phyloP scores from a whole-genome alignment of 768 basidiomycete species.

The Suillus subluteus region DNA sequence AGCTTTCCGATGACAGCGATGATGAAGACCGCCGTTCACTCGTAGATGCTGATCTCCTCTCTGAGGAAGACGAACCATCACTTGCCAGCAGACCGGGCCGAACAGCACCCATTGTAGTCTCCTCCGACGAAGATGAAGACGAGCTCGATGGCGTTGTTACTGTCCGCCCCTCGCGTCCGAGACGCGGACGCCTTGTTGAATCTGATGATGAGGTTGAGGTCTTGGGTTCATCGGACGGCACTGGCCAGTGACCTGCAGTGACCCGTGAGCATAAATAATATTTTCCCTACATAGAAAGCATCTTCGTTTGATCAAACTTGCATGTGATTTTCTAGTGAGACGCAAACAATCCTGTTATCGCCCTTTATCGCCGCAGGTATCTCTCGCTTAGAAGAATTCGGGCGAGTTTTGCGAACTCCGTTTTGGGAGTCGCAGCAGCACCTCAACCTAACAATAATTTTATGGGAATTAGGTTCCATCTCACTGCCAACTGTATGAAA shows the following conservation, averaged over 20 bases:
- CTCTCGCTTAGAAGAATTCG: neutral
- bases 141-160: slow-evolving; percentile 6
- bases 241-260: slow-evolving; percentile 8
- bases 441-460: neutral
- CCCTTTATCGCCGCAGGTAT: too few relatives aligned
- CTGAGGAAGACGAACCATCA: slow-evolving; percentile 7
- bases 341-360: too few relatives aligned
- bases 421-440: neutral
- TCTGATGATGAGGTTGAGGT: slow-evolving; percentile 26
- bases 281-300: slow-evolving; percentile 6
- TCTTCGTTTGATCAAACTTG: neutral
- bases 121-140: slow-evolving; percentile 25
- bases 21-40: slow-evolving; percentile 13
- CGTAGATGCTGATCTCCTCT: slow-evolving; percentile 11
- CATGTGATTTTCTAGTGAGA: neutral
- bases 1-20: slow-evolving; percentile 23
- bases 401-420: neutral
- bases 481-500: neutral
- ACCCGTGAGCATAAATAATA: slow-evolving; percentile 10
- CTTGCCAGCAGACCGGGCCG: slow-evolving; percentile 5
- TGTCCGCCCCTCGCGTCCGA: slow-evolving; percentile 1
- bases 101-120: slow-evolving; percentile 6
- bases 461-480: neutral
- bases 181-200: slow-evolving; percentile 17
- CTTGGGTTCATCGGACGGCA: slow-evolving; percentile 3